These are phyloP conservation scores for Trichoderma semiorbis DNA, from an alignment of 2,329 filamentous ascomycete species.

Conservation along the genomic window DNA sequence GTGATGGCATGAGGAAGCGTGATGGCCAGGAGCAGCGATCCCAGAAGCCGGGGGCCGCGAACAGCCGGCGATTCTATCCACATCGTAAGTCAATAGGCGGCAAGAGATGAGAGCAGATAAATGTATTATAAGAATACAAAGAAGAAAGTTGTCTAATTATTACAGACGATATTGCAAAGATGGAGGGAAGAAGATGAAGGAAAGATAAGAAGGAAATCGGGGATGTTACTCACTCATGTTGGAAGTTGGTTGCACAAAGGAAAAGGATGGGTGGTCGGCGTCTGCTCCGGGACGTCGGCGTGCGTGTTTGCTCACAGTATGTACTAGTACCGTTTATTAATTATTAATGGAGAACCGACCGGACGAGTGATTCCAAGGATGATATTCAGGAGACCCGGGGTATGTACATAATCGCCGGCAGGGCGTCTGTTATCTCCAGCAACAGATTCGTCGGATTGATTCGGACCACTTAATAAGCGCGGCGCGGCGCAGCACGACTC, in stretches of 20 bases:
- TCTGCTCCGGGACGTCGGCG: conserved; percentile 1
- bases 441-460: background rate
- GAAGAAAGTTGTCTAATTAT: background rate
- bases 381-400: background rate
- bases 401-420: background rate
- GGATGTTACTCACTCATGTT: conserved; percentile 1
- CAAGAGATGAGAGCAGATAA: background rate
- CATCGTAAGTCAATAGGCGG: background rate
- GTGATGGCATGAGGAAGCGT: background rate
- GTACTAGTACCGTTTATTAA: background rate
- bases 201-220: background rate
- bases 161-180: background rate
- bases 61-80: background rate
- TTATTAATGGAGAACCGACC: background rate
- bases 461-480: background rate
- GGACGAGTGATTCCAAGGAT: background rate
- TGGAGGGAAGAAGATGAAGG: background rate
- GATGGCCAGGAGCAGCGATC: conserved; percentile 7
- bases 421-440: conserved; percentile 3
- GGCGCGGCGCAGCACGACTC: background rate
- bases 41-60: background rate
- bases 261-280: background rate
- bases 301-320: background rate
- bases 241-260: background rate
- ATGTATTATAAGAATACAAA: background rate